These are phyloP conservation scores for Rhodotorula graminis DNA, from an alignment of 768 basidiomycete genomes.

Conservation along the genomic window DNA sequence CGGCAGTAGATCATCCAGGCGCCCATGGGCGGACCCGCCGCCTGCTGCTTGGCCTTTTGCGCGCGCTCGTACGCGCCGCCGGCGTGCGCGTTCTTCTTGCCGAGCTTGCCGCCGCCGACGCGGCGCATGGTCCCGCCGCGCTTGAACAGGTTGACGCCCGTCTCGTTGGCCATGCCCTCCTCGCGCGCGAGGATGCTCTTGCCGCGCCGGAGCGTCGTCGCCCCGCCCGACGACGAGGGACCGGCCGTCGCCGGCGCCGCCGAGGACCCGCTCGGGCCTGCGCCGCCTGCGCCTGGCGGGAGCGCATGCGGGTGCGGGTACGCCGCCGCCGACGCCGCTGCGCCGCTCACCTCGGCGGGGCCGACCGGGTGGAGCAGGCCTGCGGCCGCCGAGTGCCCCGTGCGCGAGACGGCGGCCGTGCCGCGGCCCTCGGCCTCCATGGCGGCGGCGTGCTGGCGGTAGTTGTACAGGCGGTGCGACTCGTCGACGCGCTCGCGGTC, in stretches of 20 bases:
- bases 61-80: slow-evolving; percentile 34
- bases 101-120: slow-evolving; percentile 44
- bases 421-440: slow-evolving; percentile 65
- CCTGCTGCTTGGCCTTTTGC: slow-evolving; percentile 60
- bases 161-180: slow-evolving; percentile 75
- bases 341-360: slow-evolving; percentile 16
- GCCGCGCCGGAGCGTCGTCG: slow-evolving; percentile 64
- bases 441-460: slow-evolving; percentile 76
- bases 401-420: slow-evolving; percentile 66
- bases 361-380: slow-evolving; percentile 25
- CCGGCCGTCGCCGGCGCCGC: slow-evolving; percentile 16
- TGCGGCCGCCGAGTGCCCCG: slow-evolving; percentile 68
- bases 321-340: not conserved
- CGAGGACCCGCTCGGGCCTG: too few relatives aligned
- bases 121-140: slow-evolving; percentile 73
- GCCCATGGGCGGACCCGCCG: slow-evolving; percentile 69
- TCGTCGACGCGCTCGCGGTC: slow-evolving; percentile 97
- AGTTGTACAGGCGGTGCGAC: slow-evolving; percentile 88
- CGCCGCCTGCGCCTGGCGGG: too few relatives aligned
- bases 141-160: slow-evolving; percentile 86
- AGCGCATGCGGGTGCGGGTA: slow-evolving; percentile 1
- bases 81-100: slow-evolving; percentile 49
- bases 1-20: slow-evolving; percentile 94
- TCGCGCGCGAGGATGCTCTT: slow-evolving; percentile 85
- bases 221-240: slow-evolving; percentile 41